These are phyloP conservation scores for Soucietia sequanensis DNA, from an alignment of 805 yeast species.

Conservation along the genomic window DNA sequence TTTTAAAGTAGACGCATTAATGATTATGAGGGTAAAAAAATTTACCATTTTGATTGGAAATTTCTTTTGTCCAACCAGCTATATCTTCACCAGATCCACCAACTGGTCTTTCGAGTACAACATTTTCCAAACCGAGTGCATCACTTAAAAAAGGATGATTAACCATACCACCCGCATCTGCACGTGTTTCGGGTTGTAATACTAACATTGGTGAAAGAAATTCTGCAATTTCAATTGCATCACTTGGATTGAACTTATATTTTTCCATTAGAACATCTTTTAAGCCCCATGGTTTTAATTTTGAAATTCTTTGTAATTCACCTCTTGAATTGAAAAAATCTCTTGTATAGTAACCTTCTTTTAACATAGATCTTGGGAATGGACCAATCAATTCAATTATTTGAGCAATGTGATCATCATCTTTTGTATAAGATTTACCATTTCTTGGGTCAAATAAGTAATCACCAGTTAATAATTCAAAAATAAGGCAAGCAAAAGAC, in stretches of 20 bases:
- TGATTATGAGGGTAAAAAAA: slow-evolving; percentile 10
- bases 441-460: slow-evolving; percentile 88
- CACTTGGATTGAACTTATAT: slow-evolving; percentile 67
- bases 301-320: slow-evolving; percentile 72
- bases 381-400: slow-evolving; percentile 80
- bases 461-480: slow-evolving; percentile 92
- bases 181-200: slow-evolving; percentile 75
- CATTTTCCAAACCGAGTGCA: slow-evolving; percentile 71
- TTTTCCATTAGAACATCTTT: slow-evolving; percentile 80
- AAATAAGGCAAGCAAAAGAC: slow-evolving; percentile 91
- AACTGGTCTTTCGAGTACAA: slow-evolving; percentile 67
- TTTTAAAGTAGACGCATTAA: neutral
- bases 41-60: slow-evolving; percentile 16
- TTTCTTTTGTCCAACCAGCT: slow-evolving; percentile 84
- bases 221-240: slow-evolving; percentile 71
- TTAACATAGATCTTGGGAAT: slow-evolving; percentile 57
- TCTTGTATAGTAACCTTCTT: slow-evolving; percentile 59
- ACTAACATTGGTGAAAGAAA: slow-evolving; percentile 82
- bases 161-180: slow-evolving; percentile 95
- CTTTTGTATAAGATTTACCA: slow-evolving; percentile 75
- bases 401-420: slow-evolving; percentile 96
- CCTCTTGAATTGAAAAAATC: slow-evolving; percentile 67
- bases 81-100: slow-evolving; percentile 86
- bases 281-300: slow-evolving; percentile 87
- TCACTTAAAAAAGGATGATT: slow-evolving; percentile 84